Base-by-base conservation (phyloP, 768 basidiomycete genomes). In the Kwoniella newhampshirensis region DNA sequence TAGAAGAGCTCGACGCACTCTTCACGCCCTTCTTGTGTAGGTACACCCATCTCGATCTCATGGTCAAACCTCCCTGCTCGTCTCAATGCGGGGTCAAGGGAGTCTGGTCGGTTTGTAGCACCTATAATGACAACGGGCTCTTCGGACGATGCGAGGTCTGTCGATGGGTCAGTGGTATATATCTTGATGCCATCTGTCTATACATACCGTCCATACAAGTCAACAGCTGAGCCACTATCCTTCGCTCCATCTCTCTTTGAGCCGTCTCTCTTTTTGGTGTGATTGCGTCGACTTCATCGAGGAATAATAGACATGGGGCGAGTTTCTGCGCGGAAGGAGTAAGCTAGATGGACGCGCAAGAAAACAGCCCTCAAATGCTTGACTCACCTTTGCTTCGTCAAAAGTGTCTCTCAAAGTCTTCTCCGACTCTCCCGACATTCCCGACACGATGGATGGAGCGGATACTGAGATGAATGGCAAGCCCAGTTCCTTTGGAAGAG, bases 351-450 rank as follows among this genome's bases (percentile, higher is more conserved):
- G 8, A 20, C 9, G 9, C 42, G 9, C 20, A 20, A 43, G 9
- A 21, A 43, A 20, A 20, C 11, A 37, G 9, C 36, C n/a, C 36
- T n/a, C 11, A n/a, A 49, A n/a, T 32, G 13, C 13, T 32, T 2
- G 39, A 75, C 80, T 4, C 27, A 91, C 91, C 79, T 91, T 93
- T 5, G 96, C 96, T 75, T 98, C 94, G 27, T 96, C 94, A 70
- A 99, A 99, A 0, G 91, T 92, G 70, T 97, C 94, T 40, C 96
- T 80, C 4, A 99, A 78, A 0, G 91, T 93, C 80, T 94, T 98
- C 74, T 99, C 96, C 0, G 91, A 93, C 76, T 99, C 96, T 43
- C 96, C 96, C 0, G 91, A 96, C 91, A 98, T 96, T 1, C 96
- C 94, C 1, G 89, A 92, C 7, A 99, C 91, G 57, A 99, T 87